Base-by-base conservation (phyloP, 2,329 filamentous ascomycete species). In the Colletotrichum sublineola region DNA sequence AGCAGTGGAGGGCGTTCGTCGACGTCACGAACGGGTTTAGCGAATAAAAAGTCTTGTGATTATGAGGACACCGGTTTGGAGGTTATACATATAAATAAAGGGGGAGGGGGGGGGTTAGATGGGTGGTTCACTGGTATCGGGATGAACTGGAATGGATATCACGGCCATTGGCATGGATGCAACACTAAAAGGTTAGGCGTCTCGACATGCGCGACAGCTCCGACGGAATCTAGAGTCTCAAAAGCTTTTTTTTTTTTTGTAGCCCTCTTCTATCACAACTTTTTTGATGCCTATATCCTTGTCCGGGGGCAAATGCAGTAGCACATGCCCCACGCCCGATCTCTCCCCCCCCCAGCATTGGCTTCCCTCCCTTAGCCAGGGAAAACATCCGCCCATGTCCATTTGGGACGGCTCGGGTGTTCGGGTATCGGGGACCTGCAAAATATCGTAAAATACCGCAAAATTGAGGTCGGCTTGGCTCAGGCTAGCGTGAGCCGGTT, bases 1-100 rank as follows among this genome's bases (percentile, higher is more conserved):
- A 86, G 79, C 91, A 95, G 83, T 96, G 96, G 91, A 86, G 91
- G 69, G 86, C 87, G 31, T 98, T 98, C 83, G 95, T 97, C 48
- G 89, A 96, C 72, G 90, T 94, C 44, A 97, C 94, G 12, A 95
- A 96, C 78, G 78, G 46, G 2, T 71, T 74, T 40, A n/a, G 36
- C n/a, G 31, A 68, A n/a, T 63, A 50, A 40, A 31, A 18, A 1
- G 18, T 33, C 15, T 29, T n/a, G 44, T 36, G 31, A 29, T 31
- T 33, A 24, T 20, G 18, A 29, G 14, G 11, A 11, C 4, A 6
- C 9, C 9, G 3, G 5, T 1, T 38, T 1, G n/a, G 46, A 48
- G 9, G 20, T 48, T 1, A n/a, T 24, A 57, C 5, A 3, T 24
- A 40, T 38, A 24, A 58, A 20, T 12, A 61, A 9, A 44, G 44